These are phyloP conservation scores for Flaveria robusta DNA, from an alignment of 129 eudicot species.

Conservation along the genomic window DNA sequence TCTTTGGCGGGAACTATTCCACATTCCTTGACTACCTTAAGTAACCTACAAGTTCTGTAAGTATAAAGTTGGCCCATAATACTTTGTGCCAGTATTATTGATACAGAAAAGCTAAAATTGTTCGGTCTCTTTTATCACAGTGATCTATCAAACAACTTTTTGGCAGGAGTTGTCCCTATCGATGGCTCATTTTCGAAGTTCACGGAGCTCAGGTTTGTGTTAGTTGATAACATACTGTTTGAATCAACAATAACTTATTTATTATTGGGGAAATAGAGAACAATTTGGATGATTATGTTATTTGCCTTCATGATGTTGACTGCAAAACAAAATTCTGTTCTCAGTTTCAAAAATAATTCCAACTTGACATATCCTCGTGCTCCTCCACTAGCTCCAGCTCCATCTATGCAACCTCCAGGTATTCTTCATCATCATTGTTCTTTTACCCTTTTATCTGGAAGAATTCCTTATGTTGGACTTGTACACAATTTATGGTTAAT, in stretches of 20 bases:
- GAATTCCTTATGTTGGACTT: not conserved
- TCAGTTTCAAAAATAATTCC: slow-evolving; percentile 60
- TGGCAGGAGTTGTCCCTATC: slow-evolving; percentile 57
- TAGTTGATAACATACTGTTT: slow-evolving; percentile 6
- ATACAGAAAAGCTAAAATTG: not conserved
- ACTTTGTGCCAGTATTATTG: slow-evolving; percentile 4
- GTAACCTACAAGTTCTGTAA: slow-evolving; percentile 68
- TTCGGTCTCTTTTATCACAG: slow-evolving; percentile 35
- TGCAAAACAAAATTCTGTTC: slow-evolving; percentile 9
- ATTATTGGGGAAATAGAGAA: not conserved
- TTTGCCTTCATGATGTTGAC: slow-evolving; percentile 13
- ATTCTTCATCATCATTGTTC: not conserved
- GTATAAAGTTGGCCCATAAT: slow-evolving; percentile 28
- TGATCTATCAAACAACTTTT: slow-evolving; percentile 66
- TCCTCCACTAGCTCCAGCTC: slow-evolving; percentile 60
- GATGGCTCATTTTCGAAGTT: slow-evolving; percentile 75
- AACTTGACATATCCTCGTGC: slow-evolving; percentile 40
- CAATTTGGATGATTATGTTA: slow-evolving; percentile 4
- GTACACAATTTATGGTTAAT: not conserved
- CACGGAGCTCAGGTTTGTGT: slow-evolving; percentile 66
- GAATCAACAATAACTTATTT: not conserved
- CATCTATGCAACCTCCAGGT: slow-evolving; percentile 52
- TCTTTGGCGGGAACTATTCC: slow-evolving; percentile 66
- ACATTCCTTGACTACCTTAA: slow-evolving; percentile 50
- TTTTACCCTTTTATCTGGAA: not conserved